phyloP scores from a whole-genome alignment of 1,284 basidiomycete species.

The Trametes pubescens region DNA sequence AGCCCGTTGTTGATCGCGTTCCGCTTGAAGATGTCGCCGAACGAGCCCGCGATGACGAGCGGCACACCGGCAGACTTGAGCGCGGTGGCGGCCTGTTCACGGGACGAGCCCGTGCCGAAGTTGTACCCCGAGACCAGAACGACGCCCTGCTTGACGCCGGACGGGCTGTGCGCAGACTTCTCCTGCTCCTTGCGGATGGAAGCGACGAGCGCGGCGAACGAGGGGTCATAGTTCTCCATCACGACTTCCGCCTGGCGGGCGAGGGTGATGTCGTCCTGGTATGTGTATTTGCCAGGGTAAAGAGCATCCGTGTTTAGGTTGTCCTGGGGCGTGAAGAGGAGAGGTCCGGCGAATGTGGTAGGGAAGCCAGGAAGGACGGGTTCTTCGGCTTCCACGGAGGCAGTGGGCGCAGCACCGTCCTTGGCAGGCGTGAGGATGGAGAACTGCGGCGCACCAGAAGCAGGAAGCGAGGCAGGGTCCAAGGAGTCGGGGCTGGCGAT shows the following conservation, averaged over 20 bases:
- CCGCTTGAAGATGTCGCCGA: constrained; percentile 99
- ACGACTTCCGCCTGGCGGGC: constrained; percentile 96
- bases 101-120: constrained; percentile 98
- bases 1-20: constrained; percentile 99
- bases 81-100: constrained; percentile 98
- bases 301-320: constrained; percentile 99
- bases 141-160: constrained; percentile 57
- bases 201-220: constrained; percentile 82
- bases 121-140: constrained; percentile 96
- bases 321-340: constrained; percentile 95
- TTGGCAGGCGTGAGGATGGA: constrained; percentile 55
- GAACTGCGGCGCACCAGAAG: constrained; percentile 63
- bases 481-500: constrained; percentile 88
- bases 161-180: constrained; percentile 30
- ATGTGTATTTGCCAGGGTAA: constrained; percentile 99
- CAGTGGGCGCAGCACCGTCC: constrained; percentile 36
- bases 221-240: constrained; percentile 98
- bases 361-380: constrained; percentile 86
- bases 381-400: constrained; percentile 53
- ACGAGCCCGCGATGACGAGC: constrained; percentile 94
- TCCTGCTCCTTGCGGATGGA: constrained; percentile 54
- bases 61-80: constrained; percentile 95
- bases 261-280: constrained; percentile 98
- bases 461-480: constrained; percentile 63
- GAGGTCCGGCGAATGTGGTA: constrained; percentile 79